Base-by-base conservation (phyloP, 192 early-diverging fungal species). In the Mortierella alpina region DNA sequence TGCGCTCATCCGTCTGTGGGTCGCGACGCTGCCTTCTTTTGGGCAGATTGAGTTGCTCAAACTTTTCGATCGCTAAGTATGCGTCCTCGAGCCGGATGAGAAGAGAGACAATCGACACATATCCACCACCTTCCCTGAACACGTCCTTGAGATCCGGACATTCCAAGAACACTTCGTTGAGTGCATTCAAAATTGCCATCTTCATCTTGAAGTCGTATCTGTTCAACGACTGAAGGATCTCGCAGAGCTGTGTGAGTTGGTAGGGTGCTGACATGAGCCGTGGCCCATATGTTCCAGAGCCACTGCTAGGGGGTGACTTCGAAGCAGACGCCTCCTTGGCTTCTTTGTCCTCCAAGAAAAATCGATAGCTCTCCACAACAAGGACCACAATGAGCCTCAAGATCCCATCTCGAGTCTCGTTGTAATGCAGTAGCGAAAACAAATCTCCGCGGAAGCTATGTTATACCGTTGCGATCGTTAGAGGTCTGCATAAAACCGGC, bases 121-220 rank as follows among this genome's bases (percentile, higher is more conserved):
- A 92, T 23, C 91, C 91, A 7, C 91, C 90, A 44, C 75, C 80
- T 47, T 81, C 75, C 44, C 91, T 83, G 51, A 92, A 92, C 22
- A 87, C 87, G 56, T 88, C 86, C 45, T 84, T 76, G 48, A 88
- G 85, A 20, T 82, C 78, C 0, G 85, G 70, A 54, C 86, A 88
- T 9, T 85, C 75, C 20, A 65, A 42, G 46, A 91, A 82, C 5
- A 88, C 82, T 6, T 86, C 76, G 45, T 81, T 86, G 45, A 91
- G 85, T 0, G 85, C 70, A 17, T 73, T 84, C 13, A 91, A 59
- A 11, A 91, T 87, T 13, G 89, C 87, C 45, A 87, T 74, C 59
- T 89, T 88, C 75, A 91, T 83, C 52, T 82, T 84, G 48, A 91
- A 77, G 65, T 91, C 90, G 15, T 82, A 63, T 17, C 87, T 72